Evolutionary conservation across 148 eudicot genomes (phyloP).

Genomic region (Pharnaceum exiguum): DNA sequence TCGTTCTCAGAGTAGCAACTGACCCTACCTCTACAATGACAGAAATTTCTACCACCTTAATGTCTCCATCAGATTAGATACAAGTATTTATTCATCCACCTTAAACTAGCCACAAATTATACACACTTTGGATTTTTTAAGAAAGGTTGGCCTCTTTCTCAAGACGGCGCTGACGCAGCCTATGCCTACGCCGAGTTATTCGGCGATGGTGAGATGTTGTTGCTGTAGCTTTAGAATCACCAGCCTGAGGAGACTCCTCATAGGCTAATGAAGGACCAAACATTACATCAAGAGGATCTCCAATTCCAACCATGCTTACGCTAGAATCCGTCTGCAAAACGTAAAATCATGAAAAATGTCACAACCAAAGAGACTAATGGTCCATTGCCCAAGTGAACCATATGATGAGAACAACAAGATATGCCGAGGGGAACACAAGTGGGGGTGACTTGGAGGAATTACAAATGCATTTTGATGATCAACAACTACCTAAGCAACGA

Average conservation of each 20-base stretch:
- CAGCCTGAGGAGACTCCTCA: slow-evolving; percentile 16
- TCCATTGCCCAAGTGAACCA: too few species aligned
- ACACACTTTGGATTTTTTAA: too few species aligned
- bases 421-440: too few species aligned
- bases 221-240: slow-evolving; percentile 9
- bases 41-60: too few species aligned
- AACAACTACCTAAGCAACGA: too few species aligned
- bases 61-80: too few species aligned
- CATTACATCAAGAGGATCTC: slow-evolving; percentile 32
- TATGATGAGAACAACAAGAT: too few species aligned
- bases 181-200: slow-evolving; percentile 29
- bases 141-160: slow-evolving; percentile 10
- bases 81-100: not conserved
- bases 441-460: too few species aligned
- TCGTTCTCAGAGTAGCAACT: not conserved
- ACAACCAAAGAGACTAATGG: too few species aligned
- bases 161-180: slow-evolving; percentile 24
- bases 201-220: slow-evolving; percentile 23
- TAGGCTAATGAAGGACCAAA: slow-evolving; percentile 19
- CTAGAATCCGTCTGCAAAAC: slow-evolving; percentile 19
- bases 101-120: too few species aligned
- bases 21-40: not conserved
- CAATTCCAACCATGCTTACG: slow-evolving; percentile 16
- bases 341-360: too few species aligned
- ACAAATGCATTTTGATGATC: too few species aligned